Base-by-base conservation (phyloP, 768 basidiomycete genomes). In the Pleurotus cornucopiae region DNA sequence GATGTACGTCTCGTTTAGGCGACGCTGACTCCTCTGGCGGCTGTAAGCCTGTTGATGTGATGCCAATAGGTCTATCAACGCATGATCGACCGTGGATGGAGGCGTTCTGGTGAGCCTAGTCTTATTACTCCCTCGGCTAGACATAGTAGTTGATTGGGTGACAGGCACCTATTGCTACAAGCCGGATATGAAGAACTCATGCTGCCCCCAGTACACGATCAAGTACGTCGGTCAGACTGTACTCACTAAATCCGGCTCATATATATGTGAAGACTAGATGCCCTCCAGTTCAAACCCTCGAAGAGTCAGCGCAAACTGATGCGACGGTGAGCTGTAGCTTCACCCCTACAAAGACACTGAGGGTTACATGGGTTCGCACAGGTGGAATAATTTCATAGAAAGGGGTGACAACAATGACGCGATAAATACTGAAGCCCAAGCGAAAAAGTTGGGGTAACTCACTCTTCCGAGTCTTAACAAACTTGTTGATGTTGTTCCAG, bases 181-280 rank as follows among this genome's bases (percentile, higher is more conserved):
- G 60, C 94, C 94, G 3, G 85, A 95, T 68, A 74, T 95, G 69
- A 79, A 75, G 59, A 67, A 71, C 4, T 88, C 93, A 7, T 98
- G 96, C 66, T 98, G 96, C 67, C 92, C 95, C 0, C 90, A 94
- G 61, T 96, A 97, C 66, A 93, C 96, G 2, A 98, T 98, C 68
- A 91, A 83, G 93, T 89, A 62, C 55, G 75, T 67, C 49, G 6
- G 13, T 3, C n/a, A 11, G 5, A n/a, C 55, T 34, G 9, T 7
- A 16, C n/a, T 34, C 25, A 13, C 13, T 41, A 51, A 18, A 23
- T 34, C 40, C 39, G 16, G 21, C 57, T 53, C 52, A 49, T 37
- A 14, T 34, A 34, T 11, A n/a, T 13, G 45, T 49, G 12, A 52
- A 91, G 89, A 66, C 76, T 91, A 51, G 89, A 89, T 66, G 84